A percentile compares a stretch with the other conserved stretches of the same genome.
These are phyloP conservation scores for Anethum foeniculum DNA, from an alignment of 140 eudicot species.

Conservation along the genomic window DNA sequence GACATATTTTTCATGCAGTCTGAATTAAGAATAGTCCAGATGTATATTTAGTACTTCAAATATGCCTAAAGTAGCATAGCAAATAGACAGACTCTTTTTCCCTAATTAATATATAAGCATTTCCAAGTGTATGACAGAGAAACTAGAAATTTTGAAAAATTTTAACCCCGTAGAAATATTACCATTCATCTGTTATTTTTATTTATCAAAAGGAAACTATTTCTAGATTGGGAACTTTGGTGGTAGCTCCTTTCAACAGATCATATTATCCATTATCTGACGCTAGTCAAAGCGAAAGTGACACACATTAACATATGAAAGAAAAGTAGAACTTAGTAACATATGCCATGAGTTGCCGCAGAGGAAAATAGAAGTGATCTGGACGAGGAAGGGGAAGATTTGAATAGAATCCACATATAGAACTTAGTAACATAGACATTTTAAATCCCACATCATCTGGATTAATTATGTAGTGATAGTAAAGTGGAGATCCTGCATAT, in stretches of 20 bases:
- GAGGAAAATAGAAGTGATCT: neutral
- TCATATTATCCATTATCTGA: neutral
- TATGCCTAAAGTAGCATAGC: neutral
- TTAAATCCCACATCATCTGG: neutral
- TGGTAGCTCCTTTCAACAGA: neutral
- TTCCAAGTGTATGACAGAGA: neutral
- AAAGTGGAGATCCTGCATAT: neutral
- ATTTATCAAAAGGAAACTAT: neutral
- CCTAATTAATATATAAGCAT: neutral
- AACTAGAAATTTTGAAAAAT: neutral
- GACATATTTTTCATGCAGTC: neutral
- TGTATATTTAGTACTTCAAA: constrained; percentile 4
- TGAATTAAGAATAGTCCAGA: neutral
- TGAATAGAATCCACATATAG: neutral
- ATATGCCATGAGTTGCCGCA: neutral
- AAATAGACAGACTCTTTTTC: neutral
- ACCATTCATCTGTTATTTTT: neutral
- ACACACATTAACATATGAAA: neutral
- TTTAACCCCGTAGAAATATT: neutral
- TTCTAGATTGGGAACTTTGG: neutral
- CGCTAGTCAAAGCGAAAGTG: neutral
- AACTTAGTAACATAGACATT: too few species aligned
- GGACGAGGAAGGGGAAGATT: neutral
- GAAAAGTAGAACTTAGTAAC: neutral
- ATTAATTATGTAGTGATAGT: neutral